phyloP scores from a whole-genome alignment of 768 basidiomycete species.

The Scleroderma citrinum region DNA sequence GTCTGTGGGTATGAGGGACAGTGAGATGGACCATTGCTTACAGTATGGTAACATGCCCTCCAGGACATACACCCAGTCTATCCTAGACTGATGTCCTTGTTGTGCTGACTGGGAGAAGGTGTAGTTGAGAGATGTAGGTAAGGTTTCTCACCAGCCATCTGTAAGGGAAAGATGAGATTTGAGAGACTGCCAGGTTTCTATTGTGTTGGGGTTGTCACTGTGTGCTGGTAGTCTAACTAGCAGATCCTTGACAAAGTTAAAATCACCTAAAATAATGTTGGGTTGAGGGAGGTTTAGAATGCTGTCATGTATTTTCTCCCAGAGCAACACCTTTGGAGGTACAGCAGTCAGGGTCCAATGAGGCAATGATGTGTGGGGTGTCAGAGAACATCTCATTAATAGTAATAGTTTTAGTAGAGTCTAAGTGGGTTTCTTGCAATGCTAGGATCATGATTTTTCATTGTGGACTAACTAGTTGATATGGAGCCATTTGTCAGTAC shows the following conservation, averaged over 20 bases:
- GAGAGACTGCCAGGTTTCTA: constrained; percentile 10
- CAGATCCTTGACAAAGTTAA: constrained; percentile 35
- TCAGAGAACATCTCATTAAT: not conserved
- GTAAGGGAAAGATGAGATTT: not conserved
- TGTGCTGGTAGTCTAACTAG: constrained; percentile 31
- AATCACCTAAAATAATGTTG: constrained; percentile 36
- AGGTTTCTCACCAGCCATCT: constrained; percentile 1
- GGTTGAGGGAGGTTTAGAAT: constrained; percentile 9
- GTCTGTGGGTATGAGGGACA: constrained; percentile 1
- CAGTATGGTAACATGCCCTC: not conserved
- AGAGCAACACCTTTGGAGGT: constrained; percentile 27
- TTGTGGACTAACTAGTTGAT: constrained; percentile 10
- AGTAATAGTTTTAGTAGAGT: not conserved
- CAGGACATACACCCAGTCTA: not conserved
- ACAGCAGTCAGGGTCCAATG: not conserved
- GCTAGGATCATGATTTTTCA: constrained; percentile 12
- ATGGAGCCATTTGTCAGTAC: constrained; percentile 14
- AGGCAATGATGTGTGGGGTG: not conserved
- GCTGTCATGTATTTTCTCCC: constrained; percentile 12
- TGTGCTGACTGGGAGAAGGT: not conserved
- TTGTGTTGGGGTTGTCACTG: constrained; percentile 9
- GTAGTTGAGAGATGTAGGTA: not conserved
- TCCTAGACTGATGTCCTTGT: not conserved
- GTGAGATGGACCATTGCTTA: not conserved
- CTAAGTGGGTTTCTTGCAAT: constrained; percentile 20